Conservation (phyloP, 164 flowering plant genomes). For the Piper longum region DNA sequence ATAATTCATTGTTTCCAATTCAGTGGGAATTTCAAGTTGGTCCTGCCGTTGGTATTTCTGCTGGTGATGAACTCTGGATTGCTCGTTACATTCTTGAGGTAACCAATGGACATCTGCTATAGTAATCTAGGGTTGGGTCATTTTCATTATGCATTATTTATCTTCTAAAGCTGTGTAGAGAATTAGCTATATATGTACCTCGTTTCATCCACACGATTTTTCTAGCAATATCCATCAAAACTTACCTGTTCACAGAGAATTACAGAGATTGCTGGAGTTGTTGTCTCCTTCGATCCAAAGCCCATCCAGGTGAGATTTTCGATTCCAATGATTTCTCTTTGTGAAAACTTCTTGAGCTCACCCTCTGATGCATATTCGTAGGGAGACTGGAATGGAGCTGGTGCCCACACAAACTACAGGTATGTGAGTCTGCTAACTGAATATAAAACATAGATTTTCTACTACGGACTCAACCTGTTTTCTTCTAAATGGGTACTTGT, state of each 20-base stretch:
- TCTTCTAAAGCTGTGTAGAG: background rate
- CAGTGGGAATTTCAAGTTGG: conserved; percentile 98
- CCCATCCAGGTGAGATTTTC: conserved; percentile 48
- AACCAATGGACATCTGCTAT: background rate
- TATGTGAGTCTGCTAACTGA: conserved; percentile 6
- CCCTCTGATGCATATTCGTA: conserved; percentile 3
- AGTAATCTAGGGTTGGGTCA: background rate
- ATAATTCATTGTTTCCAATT: background rate
- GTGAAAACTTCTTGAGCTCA: no score
- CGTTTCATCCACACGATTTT: background rate
- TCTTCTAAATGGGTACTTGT: background rate
- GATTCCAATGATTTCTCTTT: background rate
- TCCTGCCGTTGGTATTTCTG: conserved; percentile 73
- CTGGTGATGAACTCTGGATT: conserved; percentile 74
- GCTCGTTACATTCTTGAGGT: conserved; percentile 93
- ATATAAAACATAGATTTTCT: background rate
- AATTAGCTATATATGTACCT: background rate
- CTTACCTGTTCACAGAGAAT: conserved; percentile 49
- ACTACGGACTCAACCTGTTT: no score
- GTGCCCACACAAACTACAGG: conserved; percentile 94
- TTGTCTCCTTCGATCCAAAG: conserved; percentile 79
- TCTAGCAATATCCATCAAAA: background rate
- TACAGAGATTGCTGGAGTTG: conserved; percentile 79
- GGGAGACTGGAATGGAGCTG: conserved; percentile 98
- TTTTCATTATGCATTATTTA: background rate